Percentiles rank a stretch among this genome's conserved stretches.
These are phyloP conservation scores for Fomitopsis pulvina DNA, from an alignment of 768 basidiomycete species.

Conservation along the genomic window DNA sequence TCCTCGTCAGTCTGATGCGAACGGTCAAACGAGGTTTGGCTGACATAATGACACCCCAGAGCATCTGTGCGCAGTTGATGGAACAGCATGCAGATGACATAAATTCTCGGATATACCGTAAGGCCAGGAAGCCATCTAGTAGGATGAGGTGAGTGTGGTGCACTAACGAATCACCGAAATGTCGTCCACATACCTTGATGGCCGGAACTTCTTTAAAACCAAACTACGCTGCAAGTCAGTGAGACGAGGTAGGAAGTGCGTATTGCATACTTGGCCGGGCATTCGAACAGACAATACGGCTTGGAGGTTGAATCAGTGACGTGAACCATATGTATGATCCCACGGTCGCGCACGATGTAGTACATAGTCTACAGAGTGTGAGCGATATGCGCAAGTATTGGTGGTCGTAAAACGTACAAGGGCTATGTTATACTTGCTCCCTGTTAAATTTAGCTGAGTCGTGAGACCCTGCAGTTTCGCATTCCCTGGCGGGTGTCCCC, in stretches of 20 bases:
- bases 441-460: conserved; percentile 47
- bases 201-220: conserved; percentile 56
- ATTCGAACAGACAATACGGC: conserved; percentile 62
- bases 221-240: conserved; percentile 20
- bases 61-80: conserved; percentile 29
- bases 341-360: conserved; percentile 45
- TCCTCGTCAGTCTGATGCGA: not conserved
- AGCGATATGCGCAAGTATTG: not conserved
- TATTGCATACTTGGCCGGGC: conserved; percentile 53
- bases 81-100: not conserved
- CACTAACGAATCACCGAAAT: not conserved
- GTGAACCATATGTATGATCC: not conserved
- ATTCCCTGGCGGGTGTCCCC: conserved; percentile 12
- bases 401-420: conserved; percentile 33
- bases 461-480: conserved; percentile 39
- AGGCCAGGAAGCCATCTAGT: conserved; percentile 60
- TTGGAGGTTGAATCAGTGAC: conserved; percentile 14
- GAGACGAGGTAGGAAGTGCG: not conserved
- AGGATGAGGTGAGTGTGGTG: not conserved
- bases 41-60: conserved; percentile 62
- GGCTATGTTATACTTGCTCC: conserved; percentile 60
- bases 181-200: conserved; percentile 42
- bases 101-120: conserved; percentile 32
- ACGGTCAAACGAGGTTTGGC: conserved; percentile 10
- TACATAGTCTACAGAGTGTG: conserved; percentile 49